Base-by-base conservation (phyloP, 2,329 filamentous ascomycete genomes). In the Paraphaeosphaeria minitans region DNA sequence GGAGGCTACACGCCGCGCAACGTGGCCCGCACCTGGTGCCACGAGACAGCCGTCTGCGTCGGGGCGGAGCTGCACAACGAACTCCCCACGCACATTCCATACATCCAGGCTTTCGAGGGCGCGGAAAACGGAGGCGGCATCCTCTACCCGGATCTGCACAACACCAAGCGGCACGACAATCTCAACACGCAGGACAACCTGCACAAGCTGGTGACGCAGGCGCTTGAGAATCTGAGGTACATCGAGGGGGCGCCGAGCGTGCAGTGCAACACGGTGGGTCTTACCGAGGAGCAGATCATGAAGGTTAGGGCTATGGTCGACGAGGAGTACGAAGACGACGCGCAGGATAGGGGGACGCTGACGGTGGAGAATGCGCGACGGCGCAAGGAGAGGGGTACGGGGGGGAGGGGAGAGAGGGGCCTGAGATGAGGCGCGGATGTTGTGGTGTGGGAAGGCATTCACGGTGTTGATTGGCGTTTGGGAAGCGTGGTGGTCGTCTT, bases 1-100 rank as follows among this genome's bases (percentile, higher is more conserved):
- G 95, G 95, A 57, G 95, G 95, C 29, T 99, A 99, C 78, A 99
- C 95, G 14, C 93, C 95, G 5, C 87, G 94, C 64, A 99, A 99
- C 71, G 95, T 99, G 7, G 95, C 95, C 43, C 90, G 95, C 55
- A 93, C 94, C 31, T 99, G 95, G 95, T 92, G 93, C 24, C 94
- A 96, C 78, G 95, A 99, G 80, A 99, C 95, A 13, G 90, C 91
- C 60, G 92, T 98, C 66, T 92, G 92, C 60, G 91, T 96, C 62
- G 88, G 89, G 66, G 83, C 89, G 63, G 85, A 86, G 57, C 89
- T 97, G 63, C 81, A 85, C 73, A 85, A 89, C 19, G 84, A 87
- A 13, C 89, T 98, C 29, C 94, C 95, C 0, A 79, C 85, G 37
- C 88, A 96, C 69, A 87, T 94, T 8, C 91, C 93, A 0, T 96